phyloP scores from a whole-genome alignment of 805 yeast species.

The Yamadazyma insecticola region DNA sequence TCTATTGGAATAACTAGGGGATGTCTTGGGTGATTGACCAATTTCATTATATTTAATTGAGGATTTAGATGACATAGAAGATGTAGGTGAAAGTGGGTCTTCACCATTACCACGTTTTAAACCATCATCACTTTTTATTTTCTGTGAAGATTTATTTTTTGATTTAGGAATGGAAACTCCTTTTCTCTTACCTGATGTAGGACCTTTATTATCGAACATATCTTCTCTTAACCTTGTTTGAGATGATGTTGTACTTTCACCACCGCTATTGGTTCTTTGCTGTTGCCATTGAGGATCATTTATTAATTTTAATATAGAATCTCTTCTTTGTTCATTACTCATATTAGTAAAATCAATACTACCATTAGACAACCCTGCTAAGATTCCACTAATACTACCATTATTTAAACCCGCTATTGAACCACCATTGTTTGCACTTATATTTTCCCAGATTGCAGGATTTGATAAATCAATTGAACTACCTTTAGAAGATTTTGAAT shows the following conservation, averaged over 20 bases:
- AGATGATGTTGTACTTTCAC: slow-evolving; percentile 1
- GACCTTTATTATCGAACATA: slow-evolving; percentile 26
- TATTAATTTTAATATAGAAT: slow-evolving; percentile 32
- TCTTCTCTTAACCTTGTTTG: slow-evolving; percentile 32
- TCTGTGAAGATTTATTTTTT: slow-evolving; percentile 1
- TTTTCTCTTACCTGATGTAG: neutral
- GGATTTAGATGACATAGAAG: slow-evolving; percentile 30
- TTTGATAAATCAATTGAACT: slow-evolving; percentile 23
- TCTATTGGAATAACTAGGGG: slow-evolving; percentile 16
- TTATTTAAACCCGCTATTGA: no score
- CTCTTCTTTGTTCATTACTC: slow-evolving; percentile 37
- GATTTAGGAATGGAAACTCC: no score
- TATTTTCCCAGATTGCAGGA: slow-evolving; percentile 20
- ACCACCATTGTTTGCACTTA: slow-evolving; percentile 16
- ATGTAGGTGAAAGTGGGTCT: slow-evolving; percentile 31
- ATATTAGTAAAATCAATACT: slow-evolving; percentile 34
- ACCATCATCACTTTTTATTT: no score
- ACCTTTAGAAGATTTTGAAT: slow-evolving; percentile 19
- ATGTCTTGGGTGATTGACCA: slow-evolving; percentile 38
- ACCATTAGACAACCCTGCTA: slow-evolving; percentile 31
- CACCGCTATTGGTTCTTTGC: slow-evolving; percentile 5
- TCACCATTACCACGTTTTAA: slow-evolving; percentile 7
- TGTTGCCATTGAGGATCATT: slow-evolving; percentile 22
- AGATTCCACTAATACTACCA: slow-evolving; percentile 27
- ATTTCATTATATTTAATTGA: slow-evolving; percentile 29